A percentile compares a stretch with the other conserved stretches of the same genome.
phyloP scores from a whole-genome alignment of 2,329 filamentous ascomycete genomes.

The Phyllosticta citrichinensis region DNA sequence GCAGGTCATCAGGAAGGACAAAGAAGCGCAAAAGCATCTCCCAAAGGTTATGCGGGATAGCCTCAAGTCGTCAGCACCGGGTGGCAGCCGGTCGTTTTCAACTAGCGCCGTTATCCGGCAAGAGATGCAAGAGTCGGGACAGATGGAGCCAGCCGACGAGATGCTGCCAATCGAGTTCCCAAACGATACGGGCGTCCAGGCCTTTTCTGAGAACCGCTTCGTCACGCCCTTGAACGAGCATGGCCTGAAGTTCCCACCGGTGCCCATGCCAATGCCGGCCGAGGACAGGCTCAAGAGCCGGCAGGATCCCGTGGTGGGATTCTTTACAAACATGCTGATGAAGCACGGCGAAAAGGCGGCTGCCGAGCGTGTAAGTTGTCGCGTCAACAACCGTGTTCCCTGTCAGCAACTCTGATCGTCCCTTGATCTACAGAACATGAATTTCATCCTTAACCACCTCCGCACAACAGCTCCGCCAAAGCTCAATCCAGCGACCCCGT shows the following conservation, averaged over 20 bases:
- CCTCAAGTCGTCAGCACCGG: constrained; percentile 34
- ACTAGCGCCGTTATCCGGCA: constrained; percentile 37
- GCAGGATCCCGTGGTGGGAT: constrained; percentile 75
- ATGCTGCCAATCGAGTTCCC: constrained; percentile 23
- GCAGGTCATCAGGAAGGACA: constrained; percentile 56
- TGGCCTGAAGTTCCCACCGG: constrained; percentile 72
- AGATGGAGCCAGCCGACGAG: constrained; percentile 13
- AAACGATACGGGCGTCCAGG: constrained; percentile 16
- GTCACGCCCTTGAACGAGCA: background rate
- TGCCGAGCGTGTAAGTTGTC: constrained; percentile 67
- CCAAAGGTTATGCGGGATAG: constrained; percentile 58
- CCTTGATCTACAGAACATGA: constrained; percentile 61
- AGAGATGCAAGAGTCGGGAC: constrained; percentile 14
- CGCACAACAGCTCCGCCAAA: constrained; percentile 75
- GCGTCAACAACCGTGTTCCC: constrained; percentile 11
- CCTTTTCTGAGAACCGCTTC: constrained; percentile 9
- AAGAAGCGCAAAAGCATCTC: constrained; percentile 50
- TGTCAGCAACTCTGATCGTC: background rate
- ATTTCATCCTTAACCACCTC: constrained; percentile 68
- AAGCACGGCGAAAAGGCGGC: constrained; percentile 76
- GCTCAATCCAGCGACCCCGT: constrained; percentile 58
- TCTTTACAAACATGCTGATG: constrained; percentile 89
- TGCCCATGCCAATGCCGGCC: constrained; percentile 54
- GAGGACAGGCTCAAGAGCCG: constrained; percentile 61
- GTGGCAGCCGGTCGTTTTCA: constrained; percentile 46